Conservation (phyloP, 108 stramenopile genomes). For the Cyclotella cryptica region DNA sequence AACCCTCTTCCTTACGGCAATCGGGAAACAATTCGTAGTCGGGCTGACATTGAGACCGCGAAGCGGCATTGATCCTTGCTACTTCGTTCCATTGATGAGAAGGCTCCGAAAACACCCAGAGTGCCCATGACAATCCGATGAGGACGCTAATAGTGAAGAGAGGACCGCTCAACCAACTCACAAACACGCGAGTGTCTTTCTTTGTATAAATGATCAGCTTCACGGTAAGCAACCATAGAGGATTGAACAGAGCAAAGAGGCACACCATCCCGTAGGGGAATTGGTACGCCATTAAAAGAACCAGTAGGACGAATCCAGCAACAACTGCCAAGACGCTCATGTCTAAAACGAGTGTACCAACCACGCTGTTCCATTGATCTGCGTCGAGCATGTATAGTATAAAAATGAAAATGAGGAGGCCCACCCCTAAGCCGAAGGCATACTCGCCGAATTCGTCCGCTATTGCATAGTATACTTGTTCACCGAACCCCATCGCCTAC, state of each 20-base stretch:
- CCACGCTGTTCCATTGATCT: conserved; percentile 28
- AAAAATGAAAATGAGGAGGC: conserved; percentile 8
- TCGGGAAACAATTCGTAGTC: conserved; percentile 45
- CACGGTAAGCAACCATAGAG: conserved; percentile 46
- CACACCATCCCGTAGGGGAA: conserved; percentile 58
- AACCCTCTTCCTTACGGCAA: conserved; percentile 29
- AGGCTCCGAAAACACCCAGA: conserved; percentile 39
- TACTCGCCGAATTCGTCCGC: conserved; percentile 32
- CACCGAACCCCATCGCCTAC: conserved; percentile 47
- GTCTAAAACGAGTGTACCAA: conserved; percentile 17
- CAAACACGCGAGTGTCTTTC: conserved; percentile 28
- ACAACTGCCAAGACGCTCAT: conserved; percentile 19
- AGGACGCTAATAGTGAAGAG: conserved; percentile 43
- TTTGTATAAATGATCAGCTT: conserved; percentile 40
- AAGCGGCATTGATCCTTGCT: conserved; percentile 26
- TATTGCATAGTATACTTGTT: conserved; percentile 31
- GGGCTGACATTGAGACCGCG: conserved; percentile 39
- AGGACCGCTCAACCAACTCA: conserved; percentile 54
- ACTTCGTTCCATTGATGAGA: conserved; percentile 51
- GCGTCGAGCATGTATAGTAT: conserved; percentile 57
- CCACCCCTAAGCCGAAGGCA: conserved; percentile 2
- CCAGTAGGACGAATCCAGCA: conserved; percentile 24
- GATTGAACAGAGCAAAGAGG: conserved; percentile 50
- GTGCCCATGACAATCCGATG: conserved; percentile 35
- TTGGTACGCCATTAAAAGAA: conserved; percentile 27